Percentiles rank a stretch among this genome's conserved stretches.
Evolutionary conservation across 805 yeast genomes (phyloP).

Genomic region (Candida hungchunana): DNA sequence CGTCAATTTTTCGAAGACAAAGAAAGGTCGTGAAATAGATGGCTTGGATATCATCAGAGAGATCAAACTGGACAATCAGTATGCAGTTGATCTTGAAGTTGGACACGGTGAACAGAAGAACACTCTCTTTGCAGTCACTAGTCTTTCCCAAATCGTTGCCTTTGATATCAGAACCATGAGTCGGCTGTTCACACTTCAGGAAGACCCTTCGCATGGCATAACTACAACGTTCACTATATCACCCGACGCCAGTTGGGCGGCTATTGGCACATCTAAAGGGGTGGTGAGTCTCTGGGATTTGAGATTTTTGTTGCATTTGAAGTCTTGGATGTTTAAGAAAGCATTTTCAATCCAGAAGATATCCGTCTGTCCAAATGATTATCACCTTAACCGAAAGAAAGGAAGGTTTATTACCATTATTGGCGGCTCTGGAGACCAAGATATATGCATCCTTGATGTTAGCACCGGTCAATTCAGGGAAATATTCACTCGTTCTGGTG

Average conservation of each 20-base stretch:
- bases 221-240: conserved; percentile 59
- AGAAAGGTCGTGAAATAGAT: conserved; percentile 17
- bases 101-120: conserved; percentile 35
- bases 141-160: conserved; percentile 44
- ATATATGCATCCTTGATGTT: conserved; percentile 72
- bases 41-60: conserved; percentile 36
- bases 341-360: conserved; percentile 48
- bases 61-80: conserved; percentile 38
- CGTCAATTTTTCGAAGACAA: conserved; percentile 29
- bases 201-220: conserved; percentile 62
- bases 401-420: conserved; percentile 48
- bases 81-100: conserved; percentile 40
- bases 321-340: conserved; percentile 55
- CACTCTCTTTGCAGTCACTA: conserved; percentile 47
- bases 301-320: conserved; percentile 56
- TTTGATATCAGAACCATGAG: conserved; percentile 59
- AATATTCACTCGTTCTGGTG: conserved; percentile 27
- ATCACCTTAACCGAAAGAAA: conserved; percentile 30
- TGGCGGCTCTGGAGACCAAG: conserved; percentile 62
- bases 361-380: conserved; percentile 37
- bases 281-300: conserved; percentile 78
- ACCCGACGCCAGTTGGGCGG: conserved; percentile 51
- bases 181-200: conserved; percentile 37
- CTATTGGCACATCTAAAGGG: conserved; percentile 75
- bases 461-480: conserved; percentile 56